Evolutionary conservation across 2,329 filamentous ascomycete genomes (phyloP), one percentile per base, ranked within the genome.

Genomic region (Exophiala dermatitidis): DNA sequence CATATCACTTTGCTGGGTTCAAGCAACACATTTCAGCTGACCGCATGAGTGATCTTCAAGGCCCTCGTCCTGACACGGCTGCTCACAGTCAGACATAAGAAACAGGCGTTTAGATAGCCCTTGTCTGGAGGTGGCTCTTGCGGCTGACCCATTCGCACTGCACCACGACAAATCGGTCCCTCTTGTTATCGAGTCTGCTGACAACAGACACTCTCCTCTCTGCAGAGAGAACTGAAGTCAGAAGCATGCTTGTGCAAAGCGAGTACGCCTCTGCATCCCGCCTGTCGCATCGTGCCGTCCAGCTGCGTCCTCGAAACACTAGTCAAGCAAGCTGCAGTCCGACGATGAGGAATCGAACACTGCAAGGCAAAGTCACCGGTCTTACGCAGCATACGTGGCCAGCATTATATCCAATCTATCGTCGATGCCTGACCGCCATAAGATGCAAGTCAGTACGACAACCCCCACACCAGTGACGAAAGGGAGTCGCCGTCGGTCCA

Each of bases 201-300:
- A 57, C 52, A 34, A 49, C 49, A 19, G 12, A 8, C 33, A 43
- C 32, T 19, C 34, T 28, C 38, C 38, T 19, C 36, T 38, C 19
- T 51, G 47, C 44, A 46, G 45, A 51, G 47, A 50, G 46, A 50
- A 49, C 50, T 44, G 40, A 52, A 45, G 36, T 40, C 28, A 38
- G 6, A 38, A 49, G 28, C 28, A 31, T 26, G 46, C 54, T 32
- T 42, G 33, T 38, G 29, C 40, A 51, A 9, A 19, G 31, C 12
- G 45, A 51, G 30, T 29, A 46, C 41, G 51, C 48, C 46, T 50
- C 52, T 54, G 55, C 55, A 50, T 29, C 32, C 48, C 43, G 55
- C 55, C 51, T 57, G 32, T 54, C 55, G 51, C 55, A 42, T 54
- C 55, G 55, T 52, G 55, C 55, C 55, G 55, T 48, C 44, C 55